Percentiles rank a stretch among this genome's conserved stretches.
Conservation (phyloP, 306 rosid species). For the Cucumis hystrix region DNA sequence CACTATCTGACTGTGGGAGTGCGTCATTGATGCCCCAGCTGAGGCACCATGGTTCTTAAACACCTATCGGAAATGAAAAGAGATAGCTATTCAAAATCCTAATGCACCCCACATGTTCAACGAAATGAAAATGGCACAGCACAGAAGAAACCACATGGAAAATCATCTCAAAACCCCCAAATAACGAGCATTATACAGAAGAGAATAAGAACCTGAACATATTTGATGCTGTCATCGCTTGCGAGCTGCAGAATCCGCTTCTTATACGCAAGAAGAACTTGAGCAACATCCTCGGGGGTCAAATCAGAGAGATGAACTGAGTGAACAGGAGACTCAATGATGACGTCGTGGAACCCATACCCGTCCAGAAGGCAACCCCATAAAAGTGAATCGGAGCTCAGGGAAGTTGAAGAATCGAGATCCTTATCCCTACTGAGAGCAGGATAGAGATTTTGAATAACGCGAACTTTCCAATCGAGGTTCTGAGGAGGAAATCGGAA, state of each 20-base stretch:
- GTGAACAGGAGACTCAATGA: slow-evolving; percentile 59
- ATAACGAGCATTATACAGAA: background rate
- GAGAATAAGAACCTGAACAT: slow-evolving; percentile 42
- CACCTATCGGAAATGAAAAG: slow-evolving; percentile 22
- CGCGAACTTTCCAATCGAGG: slow-evolving; percentile 56
- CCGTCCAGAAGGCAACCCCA: slow-evolving; percentile 30
- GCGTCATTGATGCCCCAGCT: slow-evolving; percentile 78
- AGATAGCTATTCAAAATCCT: background rate
- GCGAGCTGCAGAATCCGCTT: slow-evolving; percentile 34
- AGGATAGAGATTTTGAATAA: slow-evolving; percentile 70
- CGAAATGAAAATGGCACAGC: background rate
- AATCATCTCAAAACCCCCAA: background rate
- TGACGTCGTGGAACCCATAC: slow-evolving; percentile 66
- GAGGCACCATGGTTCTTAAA: slow-evolving; percentile 81
- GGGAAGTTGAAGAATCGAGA: background rate
- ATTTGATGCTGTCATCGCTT: slow-evolving; percentile 26
- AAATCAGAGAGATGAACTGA: slow-evolving; percentile 44
- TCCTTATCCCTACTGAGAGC: slow-evolving; percentile 27
- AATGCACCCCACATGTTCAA: background rate
- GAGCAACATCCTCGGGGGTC: slow-evolving; percentile 21
- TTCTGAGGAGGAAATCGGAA: slow-evolving; percentile 43
- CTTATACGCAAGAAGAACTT: slow-evolving; percentile 28
- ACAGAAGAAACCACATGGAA: background rate
- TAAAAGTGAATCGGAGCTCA: background rate
- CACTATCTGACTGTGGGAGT: slow-evolving; percentile 77